These are phyloP conservation scores for Jatropha curcas DNA, from an alignment of 345 rosid genomes.

Conservation along the genomic window DNA sequence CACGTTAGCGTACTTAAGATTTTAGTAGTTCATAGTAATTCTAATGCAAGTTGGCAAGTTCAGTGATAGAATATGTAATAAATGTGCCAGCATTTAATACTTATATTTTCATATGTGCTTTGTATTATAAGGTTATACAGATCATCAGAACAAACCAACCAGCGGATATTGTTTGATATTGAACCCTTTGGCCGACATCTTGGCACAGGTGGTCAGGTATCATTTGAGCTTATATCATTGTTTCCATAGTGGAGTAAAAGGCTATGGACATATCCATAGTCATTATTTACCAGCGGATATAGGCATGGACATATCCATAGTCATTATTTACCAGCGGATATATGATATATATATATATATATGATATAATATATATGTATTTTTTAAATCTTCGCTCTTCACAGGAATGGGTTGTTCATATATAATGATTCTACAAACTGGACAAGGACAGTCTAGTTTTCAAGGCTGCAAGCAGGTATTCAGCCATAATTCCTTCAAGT, in stretches of 20 bases:
- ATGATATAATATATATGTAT: no score
- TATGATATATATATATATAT: no score
- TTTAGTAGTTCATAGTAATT: not conserved
- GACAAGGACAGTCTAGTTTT: constrained; percentile 82
- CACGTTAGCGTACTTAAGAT: not conserved
- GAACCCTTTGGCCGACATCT: constrained; percentile 80
- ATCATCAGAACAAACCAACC: constrained; percentile 82
- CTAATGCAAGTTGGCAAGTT: not conserved
- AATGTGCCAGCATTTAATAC: not conserved
- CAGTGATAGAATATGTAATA: not conserved
- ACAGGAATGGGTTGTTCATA: constrained; percentile 94
- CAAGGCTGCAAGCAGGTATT: constrained; percentile 89
- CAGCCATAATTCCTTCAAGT: not conserved
- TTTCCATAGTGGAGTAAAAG: not conserved
- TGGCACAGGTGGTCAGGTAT: constrained; percentile 94
- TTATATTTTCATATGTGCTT: not conserved
- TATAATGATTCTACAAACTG: constrained; percentile 88
- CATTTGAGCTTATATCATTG: constrained; percentile 9
- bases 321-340: not conserved
- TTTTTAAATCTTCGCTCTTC: not conserved
- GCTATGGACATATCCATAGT: not conserved
- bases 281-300: not conserved
- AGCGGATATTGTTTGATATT: constrained; percentile 83
- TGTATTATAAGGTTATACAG: constrained; percentile 64
- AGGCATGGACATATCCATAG: not conserved